Evolutionary conservation across 2,329 filamentous ascomycete species (phyloP), one percentile per base, ranked within the genome.

Genomic region (Rasamsonia emersonii): DNA sequence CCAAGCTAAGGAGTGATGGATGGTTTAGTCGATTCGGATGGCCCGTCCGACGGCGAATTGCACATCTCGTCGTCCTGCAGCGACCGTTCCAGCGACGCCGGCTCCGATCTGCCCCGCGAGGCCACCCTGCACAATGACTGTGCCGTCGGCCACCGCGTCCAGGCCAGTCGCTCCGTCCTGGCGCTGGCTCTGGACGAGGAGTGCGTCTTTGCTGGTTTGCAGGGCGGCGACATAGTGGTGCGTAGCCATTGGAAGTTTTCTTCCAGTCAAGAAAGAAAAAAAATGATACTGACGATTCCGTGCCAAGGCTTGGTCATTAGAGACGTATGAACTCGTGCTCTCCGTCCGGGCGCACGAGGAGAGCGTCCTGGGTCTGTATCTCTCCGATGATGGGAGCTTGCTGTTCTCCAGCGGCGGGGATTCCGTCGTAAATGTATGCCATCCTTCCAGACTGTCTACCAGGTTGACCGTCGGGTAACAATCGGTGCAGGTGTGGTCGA

Each of bases 381-480:
- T 98, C 16, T 88, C 84, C 6, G 71, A 77, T 31, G 79, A 93
- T 55, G 69, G 76, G 40, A 69, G 68, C 10, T 68, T 93, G 18
- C 73, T 98, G 7, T 89, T 98, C 58, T 96, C 89, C 8, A 93
- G 83, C 47, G 89, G 86, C 7, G 88, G 86, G 44, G 91, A 98
- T 52, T 84, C 89, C 2, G 82, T 95, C 37, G 80, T 96, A 52
- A 95, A 93, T 55, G 85, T 75, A 53, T 41, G 57, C n/a, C 14
- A 14, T 8, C 19, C 18, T 18, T 26, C 17, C 4, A 13, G 15
- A 17, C 23, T 20, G 9, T n/a, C 8, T 19, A 32, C 28, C 25
- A 32, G 32, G 24, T 28, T 14, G 18, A 24, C n/a, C 10, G 10
- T 13, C 10, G 14, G n/a, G 18, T 24, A 25, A 20, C 21, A 15